Conservation (phyloP, 257 asterid species). For the Jaltomata sinuosa region DNA sequence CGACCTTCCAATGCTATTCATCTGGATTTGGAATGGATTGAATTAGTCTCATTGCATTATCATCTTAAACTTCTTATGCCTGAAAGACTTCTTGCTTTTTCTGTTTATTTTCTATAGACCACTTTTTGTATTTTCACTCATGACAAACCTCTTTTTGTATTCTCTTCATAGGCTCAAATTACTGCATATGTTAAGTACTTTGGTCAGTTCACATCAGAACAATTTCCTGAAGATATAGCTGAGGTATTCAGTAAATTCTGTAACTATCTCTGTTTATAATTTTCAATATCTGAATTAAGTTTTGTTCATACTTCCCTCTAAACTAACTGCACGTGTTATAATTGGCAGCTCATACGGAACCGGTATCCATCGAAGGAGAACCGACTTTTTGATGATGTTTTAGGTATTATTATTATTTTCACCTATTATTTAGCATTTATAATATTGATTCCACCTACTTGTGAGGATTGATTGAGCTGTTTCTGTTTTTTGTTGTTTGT, state of each 20-base stretch:
- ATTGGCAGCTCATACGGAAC: constrained; percentile 78
- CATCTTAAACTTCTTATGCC: background rate
- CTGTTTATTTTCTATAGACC: background rate
- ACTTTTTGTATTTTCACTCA: background rate
- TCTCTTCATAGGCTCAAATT: constrained; percentile 57
- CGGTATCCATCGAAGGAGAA: constrained; percentile 80
- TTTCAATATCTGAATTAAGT: background rate
- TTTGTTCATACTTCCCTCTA: constrained; percentile 1
- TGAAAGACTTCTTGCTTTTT: background rate
- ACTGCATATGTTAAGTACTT: constrained; percentile 89
- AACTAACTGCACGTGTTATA: background rate
- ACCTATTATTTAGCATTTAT: background rate
- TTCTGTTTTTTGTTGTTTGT: background rate
- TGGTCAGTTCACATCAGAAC: constrained; percentile 94
- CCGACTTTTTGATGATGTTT: constrained; percentile 89
- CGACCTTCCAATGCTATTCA: background rate
- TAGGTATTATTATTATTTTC: constrained; percentile 43
- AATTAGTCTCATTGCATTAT: background rate
- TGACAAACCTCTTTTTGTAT: background rate
- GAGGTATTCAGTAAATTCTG: constrained; percentile 48
- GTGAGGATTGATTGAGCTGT: background rate
- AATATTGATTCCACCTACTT: background rate
- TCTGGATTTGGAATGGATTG: background rate
- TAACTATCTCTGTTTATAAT: background rate
- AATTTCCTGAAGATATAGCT: constrained; percentile 91